phyloP scores from a whole-genome alignment of 2,329 filamentous ascomycete species.

The Phialocephala sp. region DNA sequence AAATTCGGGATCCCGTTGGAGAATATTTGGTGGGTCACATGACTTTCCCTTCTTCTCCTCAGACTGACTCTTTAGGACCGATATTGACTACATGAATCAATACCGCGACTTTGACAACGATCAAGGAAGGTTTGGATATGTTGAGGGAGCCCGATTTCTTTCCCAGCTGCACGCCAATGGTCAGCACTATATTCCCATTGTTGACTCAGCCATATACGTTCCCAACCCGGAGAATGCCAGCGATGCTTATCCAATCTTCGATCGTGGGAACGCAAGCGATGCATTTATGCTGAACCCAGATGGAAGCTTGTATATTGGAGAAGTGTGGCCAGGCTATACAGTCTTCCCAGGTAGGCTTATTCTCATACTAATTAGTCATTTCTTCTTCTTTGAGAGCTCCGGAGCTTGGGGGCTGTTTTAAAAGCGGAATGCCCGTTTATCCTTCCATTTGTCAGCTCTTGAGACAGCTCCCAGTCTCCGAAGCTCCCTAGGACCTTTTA shows the following conservation, averaged over 20 bases:
- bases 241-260: conserved; percentile 67
- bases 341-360: too few species aligned
- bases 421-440: too few species aligned
- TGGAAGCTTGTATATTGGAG: conserved; percentile 61
- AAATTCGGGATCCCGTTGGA: conserved; percentile 71
- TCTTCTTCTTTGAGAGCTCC: too few species aligned
- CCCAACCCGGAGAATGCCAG: conserved; percentile 72
- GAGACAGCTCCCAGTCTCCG: too few species aligned
- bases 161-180: conserved; percentile 65
- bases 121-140: conserved; percentile 59
- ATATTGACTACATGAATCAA: conserved; percentile 73
- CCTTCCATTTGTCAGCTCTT: too few species aligned
- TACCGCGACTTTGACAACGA: conserved; percentile 68
- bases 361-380: too few species aligned
- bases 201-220: conserved; percentile 73
- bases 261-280: conserved; percentile 63
- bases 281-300: conserved; percentile 62
- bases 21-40: conserved; percentile 65
- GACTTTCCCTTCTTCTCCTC: conserved; percentile 48
- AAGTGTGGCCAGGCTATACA: conserved; percentile 77
- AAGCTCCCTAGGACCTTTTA: too few species aligned
- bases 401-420: too few species aligned
- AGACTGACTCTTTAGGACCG: conserved; percentile 55
- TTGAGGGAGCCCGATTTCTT: conserved; percentile 64
- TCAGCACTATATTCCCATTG: conserved; percentile 69